Conservation (phyloP, 2,329 filamentous ascomycete species). For the Coniochaeta prunicola region DNA sequence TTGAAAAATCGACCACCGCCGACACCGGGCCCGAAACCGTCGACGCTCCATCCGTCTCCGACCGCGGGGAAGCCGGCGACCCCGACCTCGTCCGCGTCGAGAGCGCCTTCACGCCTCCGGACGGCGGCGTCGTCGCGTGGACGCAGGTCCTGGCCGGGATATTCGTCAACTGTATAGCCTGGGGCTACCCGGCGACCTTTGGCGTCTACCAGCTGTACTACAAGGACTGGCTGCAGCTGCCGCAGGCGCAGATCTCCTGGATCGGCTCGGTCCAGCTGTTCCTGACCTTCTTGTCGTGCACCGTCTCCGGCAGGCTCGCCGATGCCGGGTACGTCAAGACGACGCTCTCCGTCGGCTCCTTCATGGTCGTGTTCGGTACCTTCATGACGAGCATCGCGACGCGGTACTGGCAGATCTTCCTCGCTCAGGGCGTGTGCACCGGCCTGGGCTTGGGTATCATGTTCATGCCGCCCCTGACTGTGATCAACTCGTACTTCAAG, state of each 20-base stretch:
- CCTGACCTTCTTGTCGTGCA: conserved; percentile 39
- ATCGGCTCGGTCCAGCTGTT: conserved; percentile 45
- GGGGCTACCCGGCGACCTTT: conserved; percentile 42
- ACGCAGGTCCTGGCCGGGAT: conserved; percentile 39
- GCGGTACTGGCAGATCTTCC: conserved; percentile 45
- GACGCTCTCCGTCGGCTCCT: conserved; percentile 30
- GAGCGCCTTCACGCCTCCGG: conserved; percentile 20
- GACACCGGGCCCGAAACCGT: background rate
- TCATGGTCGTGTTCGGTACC: conserved; percentile 35
- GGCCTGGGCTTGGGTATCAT: conserved; percentile 49
- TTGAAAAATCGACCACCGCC: background rate
- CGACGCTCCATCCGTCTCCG: background rate
- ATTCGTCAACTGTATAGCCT: conserved; percentile 40
- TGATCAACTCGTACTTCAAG: conserved; percentile 53
- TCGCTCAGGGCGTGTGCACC: conserved; percentile 46
- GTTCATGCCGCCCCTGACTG: conserved; percentile 42
- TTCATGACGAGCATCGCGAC: conserved; percentile 38
- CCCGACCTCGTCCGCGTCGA: background rate
- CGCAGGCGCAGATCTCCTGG: conserved; percentile 34
- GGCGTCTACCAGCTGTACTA: conserved; percentile 42
- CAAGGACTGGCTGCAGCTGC: conserved; percentile 23
- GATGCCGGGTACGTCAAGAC: conserved; percentile 41
- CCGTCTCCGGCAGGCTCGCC: conserved; percentile 39
- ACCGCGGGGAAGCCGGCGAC: background rate
- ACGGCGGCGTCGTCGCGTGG: conserved; percentile 42